Evolutionary conservation across 75 land plant species (phyloP), one percentile per base, ranked within the genome.

Genomic region (Cryptomeria japonica): DNA sequence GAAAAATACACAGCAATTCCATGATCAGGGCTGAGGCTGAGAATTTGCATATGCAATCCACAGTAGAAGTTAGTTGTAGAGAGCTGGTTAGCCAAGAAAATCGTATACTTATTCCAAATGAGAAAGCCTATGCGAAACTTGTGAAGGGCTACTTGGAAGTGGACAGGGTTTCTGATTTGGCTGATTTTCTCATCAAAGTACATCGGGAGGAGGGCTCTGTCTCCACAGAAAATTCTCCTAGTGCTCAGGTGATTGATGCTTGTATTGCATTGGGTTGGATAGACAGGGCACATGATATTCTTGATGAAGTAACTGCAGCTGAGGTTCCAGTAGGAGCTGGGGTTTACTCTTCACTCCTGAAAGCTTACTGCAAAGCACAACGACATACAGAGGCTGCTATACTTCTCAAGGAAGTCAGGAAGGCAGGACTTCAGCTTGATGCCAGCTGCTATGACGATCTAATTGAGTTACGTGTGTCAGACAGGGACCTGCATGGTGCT

Each of bases 221-320:
- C 13, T 91, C 94, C 32, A 79, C 85, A 9, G 95, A 95, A 75
- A 88, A 89, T 85, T 92, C 95, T 15, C 83, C 83, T 42, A 86
- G 93, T 86, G 92, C 89, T 72, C 93, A 93, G 72, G 95, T 95
- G 28, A 93, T 95, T 22, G 88, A 93, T 90, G 88, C 93, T 28
- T 95, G 95, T 84, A 91, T 95, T 51, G 91, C 91, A 36, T 86
- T 92, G 78, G 93, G 92, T 5, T 91, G 91, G 92, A 87, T 93
- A 87, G 95, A 95, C 64, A 91, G 91, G 84, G 96, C 96, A 78
- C 95, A 95, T 91, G 96, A 93, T 85, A 87, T 95, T 78, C 87
- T 95, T 64, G 96, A 95, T 89, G 96, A 95, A 87, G 91, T 95
- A 95, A 87, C 86, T 18, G 88, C 88, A 84, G 85, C 90, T 75